Evolutionary conservation across 1,139 yeast genomes (phyloP).

Genomic region (Debaryomyces robertsiae): DNA sequence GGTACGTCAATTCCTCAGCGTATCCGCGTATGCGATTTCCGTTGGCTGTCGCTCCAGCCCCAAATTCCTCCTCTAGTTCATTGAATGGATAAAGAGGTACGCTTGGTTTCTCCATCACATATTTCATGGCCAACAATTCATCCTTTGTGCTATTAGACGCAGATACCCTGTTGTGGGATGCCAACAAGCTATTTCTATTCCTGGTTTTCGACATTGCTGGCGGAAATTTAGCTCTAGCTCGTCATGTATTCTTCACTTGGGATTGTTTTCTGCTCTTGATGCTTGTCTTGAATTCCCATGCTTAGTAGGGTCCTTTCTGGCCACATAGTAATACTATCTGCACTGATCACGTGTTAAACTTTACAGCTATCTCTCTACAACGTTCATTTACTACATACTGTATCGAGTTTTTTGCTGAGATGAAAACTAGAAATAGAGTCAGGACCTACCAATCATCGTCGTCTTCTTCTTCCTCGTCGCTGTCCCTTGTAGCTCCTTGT

Average conservation of each 20-base stretch:
- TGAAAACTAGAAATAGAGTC: background rate
- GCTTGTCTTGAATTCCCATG: background rate
- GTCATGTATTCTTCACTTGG: too few species aligned
- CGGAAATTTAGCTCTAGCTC: background rate
- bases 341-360: conserved; percentile 3
- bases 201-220: conserved; percentile 37
- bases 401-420: conserved; percentile 2
- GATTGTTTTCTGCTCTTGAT: background rate
- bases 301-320: conserved; percentile 1
- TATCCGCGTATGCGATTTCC: background rate
- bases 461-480: conserved; percentile 75
- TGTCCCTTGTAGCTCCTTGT: conserved; percentile 74
- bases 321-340: background rate
- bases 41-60: conserved; percentile 9
- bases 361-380: background rate
- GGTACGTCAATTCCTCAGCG: conserved; percentile 42
- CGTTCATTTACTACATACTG: conserved; percentile 5
- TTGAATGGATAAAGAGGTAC: conserved; percentile 39
- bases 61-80: conserved; percentile 18
- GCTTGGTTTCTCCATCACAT: conserved; percentile 40
- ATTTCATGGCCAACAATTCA: conserved; percentile 40
- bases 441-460: conserved; percentile 45
- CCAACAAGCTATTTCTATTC: conserved; percentile 38
- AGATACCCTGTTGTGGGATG: conserved; percentile 31
- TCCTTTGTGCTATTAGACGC: conserved; percentile 32